Percentiles rank a stretch among this genome's conserved stretches.
phyloP scores from a whole-genome alignment of 768 basidiomycete genomes.

The Suillus lakei region DNA sequence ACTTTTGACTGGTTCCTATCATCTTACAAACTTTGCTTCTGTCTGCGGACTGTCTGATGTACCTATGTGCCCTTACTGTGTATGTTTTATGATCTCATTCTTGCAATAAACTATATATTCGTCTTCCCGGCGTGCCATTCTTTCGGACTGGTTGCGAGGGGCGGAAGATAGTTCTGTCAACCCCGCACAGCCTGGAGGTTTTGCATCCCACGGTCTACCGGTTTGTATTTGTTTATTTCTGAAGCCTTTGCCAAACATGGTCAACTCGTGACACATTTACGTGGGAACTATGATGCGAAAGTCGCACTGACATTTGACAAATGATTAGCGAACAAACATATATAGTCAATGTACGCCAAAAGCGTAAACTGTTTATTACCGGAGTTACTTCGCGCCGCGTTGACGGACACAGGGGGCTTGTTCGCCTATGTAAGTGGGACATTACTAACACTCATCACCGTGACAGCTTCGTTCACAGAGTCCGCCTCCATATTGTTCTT shows the following conservation, averaged over 20 bases:
- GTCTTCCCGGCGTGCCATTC: background rate
- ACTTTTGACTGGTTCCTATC: conserved; percentile 1
- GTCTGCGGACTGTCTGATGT: conserved; percentile 33
- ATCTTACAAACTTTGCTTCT: conserved; percentile 4
- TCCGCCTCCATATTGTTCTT: background rate
- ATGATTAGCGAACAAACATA: background rate
- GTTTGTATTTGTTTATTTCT: conserved; percentile 18
- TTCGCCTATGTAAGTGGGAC: background rate
- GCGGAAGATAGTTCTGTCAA: background rate
- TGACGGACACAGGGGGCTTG: background rate
- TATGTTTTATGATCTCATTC: conserved; percentile 13
- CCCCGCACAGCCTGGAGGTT: background rate
- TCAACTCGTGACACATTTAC: background rate
- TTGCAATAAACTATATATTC: background rate
- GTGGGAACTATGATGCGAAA: background rate
- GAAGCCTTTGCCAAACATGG: conserved; percentile 21
- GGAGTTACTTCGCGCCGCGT: background rate
- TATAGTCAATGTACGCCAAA: background rate
- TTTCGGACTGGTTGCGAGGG: background rate
- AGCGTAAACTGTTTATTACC: no score
- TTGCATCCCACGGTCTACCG: background rate
- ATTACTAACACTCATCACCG: background rate
- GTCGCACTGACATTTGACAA: background rate
- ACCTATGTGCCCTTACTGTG: conserved; percentile 26
- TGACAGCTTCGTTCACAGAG: background rate